phyloP scores from a whole-genome alignment of 2,329 filamentous ascomycete species.

The Trichoderma sp. region DNA sequence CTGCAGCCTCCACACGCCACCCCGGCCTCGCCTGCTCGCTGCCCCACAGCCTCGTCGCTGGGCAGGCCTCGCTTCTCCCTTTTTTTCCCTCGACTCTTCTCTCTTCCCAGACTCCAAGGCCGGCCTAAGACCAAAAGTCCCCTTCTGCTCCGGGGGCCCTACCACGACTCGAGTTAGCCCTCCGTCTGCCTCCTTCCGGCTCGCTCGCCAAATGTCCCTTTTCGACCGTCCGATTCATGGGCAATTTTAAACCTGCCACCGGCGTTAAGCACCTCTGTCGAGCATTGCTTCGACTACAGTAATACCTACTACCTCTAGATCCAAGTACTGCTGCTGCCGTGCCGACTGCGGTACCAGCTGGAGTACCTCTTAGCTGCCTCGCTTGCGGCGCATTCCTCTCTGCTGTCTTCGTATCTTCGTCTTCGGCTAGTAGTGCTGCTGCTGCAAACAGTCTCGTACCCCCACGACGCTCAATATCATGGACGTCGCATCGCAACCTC shows the following conservation, averaged over 20 bases:
- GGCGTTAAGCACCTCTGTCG: slow-evolving; percentile 23
- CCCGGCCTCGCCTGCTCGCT: neutral
- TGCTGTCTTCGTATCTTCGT: slow-evolving; percentile 16
- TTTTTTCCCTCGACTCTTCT: slow-evolving; percentile 5
- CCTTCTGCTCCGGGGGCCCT: slow-evolving; percentile 15
- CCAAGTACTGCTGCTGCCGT: neutral
- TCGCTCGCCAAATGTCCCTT: slow-evolving; percentile 17
- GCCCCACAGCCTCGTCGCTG: slow-evolving; percentile 20
- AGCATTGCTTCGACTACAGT: slow-evolving; percentile 10
- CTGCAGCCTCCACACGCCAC: neutral
- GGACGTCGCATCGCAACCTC: slow-evolving; percentile 32
- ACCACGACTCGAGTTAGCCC: slow-evolving; percentile 8
- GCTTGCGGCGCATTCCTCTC: slow-evolving; percentile 16
- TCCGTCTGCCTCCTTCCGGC: neutral
- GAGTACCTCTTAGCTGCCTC: slow-evolving; percentile 2
- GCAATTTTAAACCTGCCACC: slow-evolving; percentile 25
- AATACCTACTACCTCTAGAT: neutral
- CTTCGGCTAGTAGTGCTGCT: slow-evolving; percentile 2
- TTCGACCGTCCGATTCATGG: slow-evolving; percentile 24
- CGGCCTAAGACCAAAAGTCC: slow-evolving; percentile 5
- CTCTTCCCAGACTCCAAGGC: neutral
- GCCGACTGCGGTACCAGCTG: neutral
- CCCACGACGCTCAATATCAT: slow-evolving; percentile 24
- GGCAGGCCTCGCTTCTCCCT: slow-evolving; percentile 24
- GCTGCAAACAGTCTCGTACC: slow-evolving; percentile 11